A percentile compares a stretch with the other conserved stretches of the same genome.
Evolutionary conservation across 2,329 filamentous ascomycete species (phyloP).

Genomic region (Diaporthe nobilis): DNA sequence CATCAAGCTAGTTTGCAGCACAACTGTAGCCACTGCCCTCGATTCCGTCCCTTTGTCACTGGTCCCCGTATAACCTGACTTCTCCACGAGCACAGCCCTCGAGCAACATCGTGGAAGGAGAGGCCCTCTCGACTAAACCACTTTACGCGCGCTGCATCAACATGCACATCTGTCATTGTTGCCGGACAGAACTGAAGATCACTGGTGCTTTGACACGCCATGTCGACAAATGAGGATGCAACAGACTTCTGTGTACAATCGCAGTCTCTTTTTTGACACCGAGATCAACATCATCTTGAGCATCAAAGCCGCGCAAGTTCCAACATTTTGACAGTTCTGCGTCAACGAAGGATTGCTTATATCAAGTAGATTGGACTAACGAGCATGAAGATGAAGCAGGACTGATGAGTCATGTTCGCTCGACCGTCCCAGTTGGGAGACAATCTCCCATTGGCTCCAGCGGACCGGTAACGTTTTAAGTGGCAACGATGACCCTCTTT

Average conservation of each 20-base stretch:
- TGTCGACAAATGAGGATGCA: neutral
- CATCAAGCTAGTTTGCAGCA: too few species aligned
- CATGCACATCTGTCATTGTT: too few species aligned
- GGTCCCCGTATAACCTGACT: too few species aligned
- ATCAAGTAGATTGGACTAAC: neutral
- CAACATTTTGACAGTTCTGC: neutral
- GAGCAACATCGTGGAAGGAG: too few species aligned
- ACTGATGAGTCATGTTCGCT: neutral
- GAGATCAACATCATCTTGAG: neutral
- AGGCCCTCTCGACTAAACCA: too few species aligned
- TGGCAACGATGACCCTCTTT: neutral
- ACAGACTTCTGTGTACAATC: neutral
- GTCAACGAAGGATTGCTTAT: neutral
- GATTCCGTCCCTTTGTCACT: too few species aligned
- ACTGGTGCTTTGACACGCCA: neutral
- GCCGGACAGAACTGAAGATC: too few species aligned
- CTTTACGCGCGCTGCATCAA: too few species aligned
- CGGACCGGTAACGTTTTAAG: neutral
- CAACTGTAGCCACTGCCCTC: too few species aligned
- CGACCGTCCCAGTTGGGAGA: too few species aligned
- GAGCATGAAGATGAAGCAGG: neutral
- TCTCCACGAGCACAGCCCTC: too few species aligned
- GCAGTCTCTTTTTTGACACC: neutral
- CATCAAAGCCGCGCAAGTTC: neutral
- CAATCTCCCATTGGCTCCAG: conserved; percentile 6